Evolutionary conservation across 2,329 filamentous ascomycete species (phyloP), one percentile per base, ranked within the genome.

Genomic region (Scedosporium dehoogii): DNA sequence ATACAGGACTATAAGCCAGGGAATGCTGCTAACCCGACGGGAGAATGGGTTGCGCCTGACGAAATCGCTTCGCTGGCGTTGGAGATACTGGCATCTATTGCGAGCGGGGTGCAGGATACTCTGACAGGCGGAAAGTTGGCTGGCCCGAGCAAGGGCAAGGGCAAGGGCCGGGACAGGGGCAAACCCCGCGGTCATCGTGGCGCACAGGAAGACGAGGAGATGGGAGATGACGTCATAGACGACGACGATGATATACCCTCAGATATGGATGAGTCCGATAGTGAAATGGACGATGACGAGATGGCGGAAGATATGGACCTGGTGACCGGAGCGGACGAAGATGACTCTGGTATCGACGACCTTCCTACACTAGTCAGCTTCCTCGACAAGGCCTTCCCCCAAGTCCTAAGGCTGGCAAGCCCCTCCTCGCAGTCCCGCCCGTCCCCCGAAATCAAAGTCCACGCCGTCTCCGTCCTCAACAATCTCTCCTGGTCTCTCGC

Each of bases 401-500:
- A 81, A 64, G 72, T 85, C 58, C 73, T 84, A 63, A 77, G 78
- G 21, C 76, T 82, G 21, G 73, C 77, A 41, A 74, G 73, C 61
- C 71, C 78, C 6, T 70, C 73, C 10, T 72, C 76, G 9, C 68
- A 70, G 9, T 73, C 74, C 61, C 76, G 79, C 21, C 75, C 78
- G 33, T 69, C 73, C 16, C 70, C 77, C 12, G 69, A 75, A 6
- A 73, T 87, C 48, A 82, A 82, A 65, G 72, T 72, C 21, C 78
- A 81, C 66, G 81, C 85, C 18, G 73, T 89, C 25, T 81, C 83
- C 2, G 80, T 84, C 16, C 77, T 89, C 63, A 87, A 84, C 75
- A 89, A 89, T 72, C 82, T 88, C 61, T 78, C 85, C 61, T 89
- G 86, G 85, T 86, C 85, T 10, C 76, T 87, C 48, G 85, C 83